Evolutionary conservation across 2,329 filamentous ascomycete genomes (phyloP).

Genomic region (Sarocladiaceae sp.): DNA sequence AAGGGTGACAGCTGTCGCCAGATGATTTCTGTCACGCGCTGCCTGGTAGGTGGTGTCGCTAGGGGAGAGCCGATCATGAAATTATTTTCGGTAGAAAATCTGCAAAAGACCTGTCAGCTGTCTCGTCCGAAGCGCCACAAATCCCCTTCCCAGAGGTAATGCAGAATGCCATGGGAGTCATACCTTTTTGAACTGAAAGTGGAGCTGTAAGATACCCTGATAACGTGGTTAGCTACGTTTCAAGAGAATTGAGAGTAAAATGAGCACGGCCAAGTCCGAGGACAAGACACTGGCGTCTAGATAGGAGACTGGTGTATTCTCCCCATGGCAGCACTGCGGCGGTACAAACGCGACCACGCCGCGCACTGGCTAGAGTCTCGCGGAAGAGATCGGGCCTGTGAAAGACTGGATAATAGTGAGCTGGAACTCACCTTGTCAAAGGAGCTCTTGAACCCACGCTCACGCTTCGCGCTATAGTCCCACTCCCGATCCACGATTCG

Average conservation of each 20-base stretch:
- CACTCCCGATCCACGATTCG: conserved; percentile 97
- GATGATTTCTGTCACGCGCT: no score
- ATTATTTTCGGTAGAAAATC: conserved; percentile 53
- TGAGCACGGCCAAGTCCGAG: conserved; percentile 17
- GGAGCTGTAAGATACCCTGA: conserved; percentile 90
- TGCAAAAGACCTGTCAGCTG: conserved; percentile 23
- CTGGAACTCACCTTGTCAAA: conserved; percentile 79
- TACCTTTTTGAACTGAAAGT: conserved; percentile 99
- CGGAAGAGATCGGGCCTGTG: no score
- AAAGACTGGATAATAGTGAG: no score
- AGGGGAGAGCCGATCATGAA: no score
- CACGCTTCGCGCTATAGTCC: conserved; percentile 95
- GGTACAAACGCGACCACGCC: no score
- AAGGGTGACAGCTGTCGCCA: no score
- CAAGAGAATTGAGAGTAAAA: conserved; percentile 16
- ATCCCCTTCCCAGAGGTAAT: conserved; percentile 2
- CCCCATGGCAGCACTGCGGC: no score
- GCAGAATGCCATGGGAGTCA: conserved; percentile 15
- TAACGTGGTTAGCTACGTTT: no score
- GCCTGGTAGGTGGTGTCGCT: no score
- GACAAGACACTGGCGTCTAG: background rate
- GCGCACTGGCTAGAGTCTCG: no score
- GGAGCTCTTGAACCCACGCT: conserved; percentile 90
- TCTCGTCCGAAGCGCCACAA: background rate
- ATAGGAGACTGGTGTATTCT: no score